Conservation (phyloP, 441 rosid genomes). For the Croton setiger region DNA sequence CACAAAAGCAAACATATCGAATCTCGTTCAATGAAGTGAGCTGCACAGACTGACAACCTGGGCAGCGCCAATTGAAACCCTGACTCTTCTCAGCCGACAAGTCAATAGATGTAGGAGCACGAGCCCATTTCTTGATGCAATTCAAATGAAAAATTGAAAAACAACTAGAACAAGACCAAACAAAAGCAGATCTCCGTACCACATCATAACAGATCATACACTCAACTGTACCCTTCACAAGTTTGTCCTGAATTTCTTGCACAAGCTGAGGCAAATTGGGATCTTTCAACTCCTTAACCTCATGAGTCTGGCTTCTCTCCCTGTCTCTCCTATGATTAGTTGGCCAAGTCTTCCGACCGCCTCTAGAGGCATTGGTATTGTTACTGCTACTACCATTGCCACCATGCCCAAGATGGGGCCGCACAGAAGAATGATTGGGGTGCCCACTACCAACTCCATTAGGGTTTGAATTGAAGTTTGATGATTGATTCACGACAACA, state of each 20-base stretch:
- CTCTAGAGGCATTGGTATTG: constrained; percentile 26
- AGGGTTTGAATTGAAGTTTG: constrained; percentile 20
- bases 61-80: constrained; percentile 98
- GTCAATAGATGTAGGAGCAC: constrained; percentile 88
- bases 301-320: constrained; percentile 34
- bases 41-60: constrained; percentile 95
- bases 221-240: constrained; percentile 67
- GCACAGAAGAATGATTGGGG: constrained; percentile 15
- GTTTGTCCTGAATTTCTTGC: constrained; percentile 93
- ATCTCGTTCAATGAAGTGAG: constrained; percentile 74
- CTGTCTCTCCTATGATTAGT: constrained; percentile 42
- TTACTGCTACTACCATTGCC: constrained; percentile 22
- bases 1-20: constrained; percentile 79
- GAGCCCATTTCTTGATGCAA: constrained; percentile 97
- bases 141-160: constrained; percentile 88
- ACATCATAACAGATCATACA: constrained; percentile 99
- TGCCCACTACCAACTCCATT: constrained; percentile 20
- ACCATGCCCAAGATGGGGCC: constrained; percentile 35
- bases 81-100: constrained; percentile 73
- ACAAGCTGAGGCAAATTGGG: constrained; percentile 82
- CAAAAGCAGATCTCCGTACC: constrained; percentile 78
- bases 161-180: constrained; percentile 98
- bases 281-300: constrained; percentile 34
- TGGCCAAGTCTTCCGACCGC: constrained; percentile 25
- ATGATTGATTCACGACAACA: constrained; percentile 21